phyloP scores from a whole-genome alignment of 108 stramenopile genomes.

The Licmophora abbreviata region DNA sequence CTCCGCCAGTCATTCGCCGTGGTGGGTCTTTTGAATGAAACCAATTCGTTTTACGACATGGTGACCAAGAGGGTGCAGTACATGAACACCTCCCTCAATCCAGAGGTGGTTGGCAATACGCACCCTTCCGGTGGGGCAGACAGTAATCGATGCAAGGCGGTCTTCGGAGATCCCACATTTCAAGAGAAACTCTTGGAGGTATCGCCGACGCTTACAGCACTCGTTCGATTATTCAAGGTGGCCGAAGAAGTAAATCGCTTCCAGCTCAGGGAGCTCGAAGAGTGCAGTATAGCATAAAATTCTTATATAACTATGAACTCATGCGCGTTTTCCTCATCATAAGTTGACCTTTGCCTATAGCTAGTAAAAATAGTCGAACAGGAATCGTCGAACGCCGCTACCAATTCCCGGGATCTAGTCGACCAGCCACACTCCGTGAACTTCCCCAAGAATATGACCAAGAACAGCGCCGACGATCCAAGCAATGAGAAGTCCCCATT shows the following conservation, averaged over 20 bases:
- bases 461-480: too few relatives aligned
- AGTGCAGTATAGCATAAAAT: conserved; percentile 14
- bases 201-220: conserved; percentile 4
- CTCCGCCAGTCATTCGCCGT: conserved; percentile 32
- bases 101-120: conserved; percentile 6
- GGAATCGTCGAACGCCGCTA: too few relatives aligned
- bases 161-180: conserved; percentile 9
- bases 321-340: too few relatives aligned
- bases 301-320: too few relatives aligned
- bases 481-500: too few relatives aligned
- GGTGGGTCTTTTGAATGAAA: conserved; percentile 39
- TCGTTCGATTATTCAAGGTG: conserved; percentile 24
- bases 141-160: conserved; percentile 4
- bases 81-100: conserved; percentile 13
- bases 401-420: too few relatives aligned
- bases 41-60: conserved; percentile 34
- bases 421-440: too few relatives aligned
- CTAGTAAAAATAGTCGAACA: too few relatives aligned
- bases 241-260: conserved; percentile 29
- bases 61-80: conserved; percentile 14
- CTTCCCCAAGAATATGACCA: too few relatives aligned
- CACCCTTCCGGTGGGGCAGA: conserved; percentile 2
- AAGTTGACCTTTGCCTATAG: too few relatives aligned
- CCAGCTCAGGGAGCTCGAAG: conserved; percentile 20
- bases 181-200: neutral